Conservation (phyloP, 2,329 filamentous ascomycete genomes). For the Xylogone sp. region DNA sequence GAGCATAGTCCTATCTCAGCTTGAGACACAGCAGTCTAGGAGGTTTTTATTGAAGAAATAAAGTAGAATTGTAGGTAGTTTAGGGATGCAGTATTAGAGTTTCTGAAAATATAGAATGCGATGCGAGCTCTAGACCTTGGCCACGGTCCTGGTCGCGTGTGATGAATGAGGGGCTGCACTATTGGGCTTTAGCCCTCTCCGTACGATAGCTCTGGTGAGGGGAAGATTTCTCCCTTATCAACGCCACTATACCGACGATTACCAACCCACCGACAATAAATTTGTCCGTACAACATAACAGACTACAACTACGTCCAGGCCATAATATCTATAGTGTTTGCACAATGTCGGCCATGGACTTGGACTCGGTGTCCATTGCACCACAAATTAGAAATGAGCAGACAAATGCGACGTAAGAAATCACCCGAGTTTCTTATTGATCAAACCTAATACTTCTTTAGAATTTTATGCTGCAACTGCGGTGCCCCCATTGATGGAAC, state of each 20-base stretch:
- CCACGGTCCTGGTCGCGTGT: too few species aligned
- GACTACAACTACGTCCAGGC: background rate
- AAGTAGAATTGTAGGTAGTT: too few species aligned
- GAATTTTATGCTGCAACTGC: constrained; percentile 98
- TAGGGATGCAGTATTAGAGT: too few species aligned
- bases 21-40: too few species aligned
- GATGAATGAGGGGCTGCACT: background rate
- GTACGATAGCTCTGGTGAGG: background rate
- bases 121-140: too few species aligned
- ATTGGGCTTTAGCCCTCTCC: background rate
- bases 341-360: constrained; percentile 55
- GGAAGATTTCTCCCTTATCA: background rate
- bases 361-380: constrained; percentile 51
- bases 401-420: constrained; percentile 49
- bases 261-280: background rate
- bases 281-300: background rate
- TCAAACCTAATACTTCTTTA: constrained; percentile 29
- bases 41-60: too few species aligned
- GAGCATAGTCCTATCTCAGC: background rate
- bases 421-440: constrained; percentile 6
- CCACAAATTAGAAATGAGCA: constrained; percentile 27
- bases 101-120: too few species aligned
- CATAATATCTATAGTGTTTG: constrained; percentile 7
- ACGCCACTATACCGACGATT: background rate
- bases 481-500: constrained; percentile 94